Evolutionary conservation across 2,329 filamentous ascomycete genomes (phyloP).

Genomic region (Venturia asperata): DNA sequence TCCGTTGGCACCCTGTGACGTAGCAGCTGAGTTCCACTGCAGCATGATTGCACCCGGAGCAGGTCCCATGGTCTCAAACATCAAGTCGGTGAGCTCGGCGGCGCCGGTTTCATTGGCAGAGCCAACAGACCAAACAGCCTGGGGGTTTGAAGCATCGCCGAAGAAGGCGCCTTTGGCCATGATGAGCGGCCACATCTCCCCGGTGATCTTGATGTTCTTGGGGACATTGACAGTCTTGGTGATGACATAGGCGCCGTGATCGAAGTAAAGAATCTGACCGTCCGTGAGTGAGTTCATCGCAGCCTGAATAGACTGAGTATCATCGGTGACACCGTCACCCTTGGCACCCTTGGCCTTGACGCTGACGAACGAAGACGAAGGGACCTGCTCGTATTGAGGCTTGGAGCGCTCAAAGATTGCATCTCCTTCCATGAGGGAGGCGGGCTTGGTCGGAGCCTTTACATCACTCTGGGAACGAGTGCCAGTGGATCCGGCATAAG

Average conservation of each 20-base stretch:
- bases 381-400: conserved; percentile 72
- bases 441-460: conserved; percentile 54
- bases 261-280: conserved; percentile 57
- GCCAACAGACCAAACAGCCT: conserved; percentile 81
- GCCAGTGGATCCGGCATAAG: conserved; percentile 52
- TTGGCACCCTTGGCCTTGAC: conserved; percentile 76
- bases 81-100: conserved; percentile 81
- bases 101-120: conserved; percentile 65
- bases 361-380: conserved; percentile 66
- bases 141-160: conserved; percentile 64
- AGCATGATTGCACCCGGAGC: conserved; percentile 84
- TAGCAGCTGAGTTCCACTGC: conserved; percentile 77
- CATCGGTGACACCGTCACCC: conserved; percentile 81
- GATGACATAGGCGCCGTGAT: conserved; percentile 57
- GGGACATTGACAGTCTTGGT: conserved; percentile 54
- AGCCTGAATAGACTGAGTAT: conserved; percentile 76
- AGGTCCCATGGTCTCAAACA: conserved; percentile 76
- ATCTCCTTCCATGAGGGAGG: conserved; percentile 53
- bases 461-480: conserved; percentile 50
- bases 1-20: conserved; percentile 60
- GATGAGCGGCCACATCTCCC: conserved; percentile 86
- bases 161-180: conserved; percentile 74
- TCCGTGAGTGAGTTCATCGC: conserved; percentile 61
- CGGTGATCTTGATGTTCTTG: conserved; percentile 66
- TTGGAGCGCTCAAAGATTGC: conserved; percentile 79